phyloP scores from a whole-genome alignment of 2,329 filamentous ascomycete genomes.

The Shiraia bambusicola region DNA sequence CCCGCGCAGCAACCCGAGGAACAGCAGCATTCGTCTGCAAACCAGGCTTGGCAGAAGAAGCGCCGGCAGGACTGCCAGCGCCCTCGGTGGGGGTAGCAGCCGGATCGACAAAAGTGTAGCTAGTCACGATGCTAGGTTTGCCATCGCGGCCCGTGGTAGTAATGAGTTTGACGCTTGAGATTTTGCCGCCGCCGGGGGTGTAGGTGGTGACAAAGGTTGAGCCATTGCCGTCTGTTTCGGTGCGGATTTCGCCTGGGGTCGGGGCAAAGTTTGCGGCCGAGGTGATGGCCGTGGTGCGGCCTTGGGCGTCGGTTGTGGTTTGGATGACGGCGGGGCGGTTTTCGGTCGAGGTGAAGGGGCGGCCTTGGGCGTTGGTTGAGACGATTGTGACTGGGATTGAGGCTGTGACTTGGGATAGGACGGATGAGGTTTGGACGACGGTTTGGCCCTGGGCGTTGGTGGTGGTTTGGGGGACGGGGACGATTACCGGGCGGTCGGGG shows the following conservation, averaged over 20 bases:
- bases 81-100: conserved; percentile 18
- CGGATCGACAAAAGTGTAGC: conserved; percentile 46
- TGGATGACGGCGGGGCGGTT: conserved; percentile 43
- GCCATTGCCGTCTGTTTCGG: conserved; percentile 46
- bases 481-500: conserved; percentile 31
- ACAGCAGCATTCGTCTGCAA: conserved; percentile 44
- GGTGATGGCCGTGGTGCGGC: conserved; percentile 41
- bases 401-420: conserved; percentile 45
- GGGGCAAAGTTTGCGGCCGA: conserved; percentile 35
- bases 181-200: conserved; percentile 46
- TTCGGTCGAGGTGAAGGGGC: conserved; percentile 41
- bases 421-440: conserved; percentile 41
- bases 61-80: neutral
- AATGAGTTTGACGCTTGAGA: conserved; percentile 44
- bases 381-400: conserved; percentile 43
- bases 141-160: conserved; percentile 39
- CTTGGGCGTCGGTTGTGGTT: conserved; percentile 44
- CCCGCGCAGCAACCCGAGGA: conserved; percentile 12
- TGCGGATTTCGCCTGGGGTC: conserved; percentile 46
- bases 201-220: conserved; percentile 50
- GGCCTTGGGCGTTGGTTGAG: conserved; percentile 44
- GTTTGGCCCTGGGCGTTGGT: conserved; percentile 42
- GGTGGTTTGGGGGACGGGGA: conserved; percentile 43
- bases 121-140: conserved; percentile 46
- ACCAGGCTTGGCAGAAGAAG: conserved; percentile 30